These are phyloP conservation scores for Fusarium phyllophilum DNA, from an alignment of 2,329 filamentous ascomycete genomes.

Conservation along the genomic window DNA sequence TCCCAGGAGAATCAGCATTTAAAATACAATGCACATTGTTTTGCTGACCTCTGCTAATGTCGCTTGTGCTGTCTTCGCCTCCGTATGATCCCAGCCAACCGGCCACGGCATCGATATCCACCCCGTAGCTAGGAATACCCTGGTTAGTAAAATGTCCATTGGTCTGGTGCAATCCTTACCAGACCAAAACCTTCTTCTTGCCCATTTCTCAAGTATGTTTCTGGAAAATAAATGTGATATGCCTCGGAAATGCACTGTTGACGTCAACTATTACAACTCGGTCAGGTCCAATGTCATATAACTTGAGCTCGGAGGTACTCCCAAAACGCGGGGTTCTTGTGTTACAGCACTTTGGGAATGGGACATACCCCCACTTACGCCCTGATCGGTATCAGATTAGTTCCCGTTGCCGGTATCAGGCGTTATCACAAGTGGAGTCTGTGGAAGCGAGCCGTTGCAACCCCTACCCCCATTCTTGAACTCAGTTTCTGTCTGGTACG, in stretches of 20 bases:
- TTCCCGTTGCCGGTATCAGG: background rate
- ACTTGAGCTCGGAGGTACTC: background rate
- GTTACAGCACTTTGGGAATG: background rate
- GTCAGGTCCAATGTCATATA: background rate
- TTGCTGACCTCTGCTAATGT: slow-evolving; percentile 72
- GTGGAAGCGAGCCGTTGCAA: background rate
- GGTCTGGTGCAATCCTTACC: background rate
- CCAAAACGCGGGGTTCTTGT: background rate
- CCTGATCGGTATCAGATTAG: background rate
- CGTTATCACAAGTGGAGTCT: background rate
- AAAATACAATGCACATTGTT: accelerated
- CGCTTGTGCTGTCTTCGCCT: slow-evolving; percentile 77
- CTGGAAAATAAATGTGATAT: background rate
- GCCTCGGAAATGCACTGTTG: background rate
- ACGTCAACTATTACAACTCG: background rate
- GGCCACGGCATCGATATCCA: slow-evolving; percentile 80
- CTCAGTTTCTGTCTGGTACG: background rate
- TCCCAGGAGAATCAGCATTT: accelerated
- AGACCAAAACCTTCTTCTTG: slow-evolving; percentile 4
- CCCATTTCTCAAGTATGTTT: background rate
- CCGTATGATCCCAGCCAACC: slow-evolving; percentile 83
- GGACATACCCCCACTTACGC: background rate
- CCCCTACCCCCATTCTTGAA: background rate
- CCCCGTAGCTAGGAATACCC: slow-evolving; percentile 63
- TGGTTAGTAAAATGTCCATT: slow-evolving; percentile 27